Conservation (phyloP, 2,329 filamentous ascomycete species). For the Epichloe coenophiala region DNA sequence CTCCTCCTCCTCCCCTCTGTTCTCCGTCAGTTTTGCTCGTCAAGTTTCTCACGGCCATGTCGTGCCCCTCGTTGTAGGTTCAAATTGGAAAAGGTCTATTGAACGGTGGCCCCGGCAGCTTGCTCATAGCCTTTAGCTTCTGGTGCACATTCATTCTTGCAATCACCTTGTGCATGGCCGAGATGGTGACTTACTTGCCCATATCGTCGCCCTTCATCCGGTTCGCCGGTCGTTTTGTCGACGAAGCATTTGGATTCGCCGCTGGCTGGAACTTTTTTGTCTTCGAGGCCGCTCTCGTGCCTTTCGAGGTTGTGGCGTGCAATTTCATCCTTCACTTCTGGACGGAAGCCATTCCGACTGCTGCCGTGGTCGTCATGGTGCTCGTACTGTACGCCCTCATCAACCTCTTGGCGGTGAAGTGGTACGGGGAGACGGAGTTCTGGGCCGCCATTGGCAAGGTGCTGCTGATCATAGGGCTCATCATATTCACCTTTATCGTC, state of each 20-base stretch:
- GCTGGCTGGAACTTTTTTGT: conserved; percentile 65
- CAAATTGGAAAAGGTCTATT: conserved; percentile 45
- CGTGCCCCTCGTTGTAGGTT: conserved; percentile 19
- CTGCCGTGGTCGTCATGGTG: conserved; percentile 45
- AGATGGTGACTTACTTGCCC: conserved; percentile 66
- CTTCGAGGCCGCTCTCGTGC: conserved; percentile 53
- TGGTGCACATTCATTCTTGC: conserved; percentile 50
- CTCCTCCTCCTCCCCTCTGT: not conserved
- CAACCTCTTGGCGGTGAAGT: conserved; percentile 61
- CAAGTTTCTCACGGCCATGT: conserved; percentile 6
- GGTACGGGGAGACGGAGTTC: conserved; percentile 69
- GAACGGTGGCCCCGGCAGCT: conserved; percentile 43
- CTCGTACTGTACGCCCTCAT: conserved; percentile 35
- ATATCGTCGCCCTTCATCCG: conserved; percentile 69
- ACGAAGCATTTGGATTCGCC: conserved; percentile 61
- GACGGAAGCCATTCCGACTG: conserved; percentile 45
- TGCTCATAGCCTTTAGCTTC: conserved; percentile 46
- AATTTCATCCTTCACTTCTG: conserved; percentile 51
- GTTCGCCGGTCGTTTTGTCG: conserved; percentile 62
- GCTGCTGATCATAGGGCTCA: conserved; percentile 55
- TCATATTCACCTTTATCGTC: conserved; percentile 66
- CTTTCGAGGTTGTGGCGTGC: conserved; percentile 54
- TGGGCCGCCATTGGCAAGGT: conserved; percentile 60
- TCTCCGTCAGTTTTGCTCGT: not conserved
- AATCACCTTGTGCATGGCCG: conserved; percentile 49